These are phyloP conservation scores for Trametes cubensis DNA, from an alignment of 768 basidiomycete species.

Conservation along the genomic window DNA sequence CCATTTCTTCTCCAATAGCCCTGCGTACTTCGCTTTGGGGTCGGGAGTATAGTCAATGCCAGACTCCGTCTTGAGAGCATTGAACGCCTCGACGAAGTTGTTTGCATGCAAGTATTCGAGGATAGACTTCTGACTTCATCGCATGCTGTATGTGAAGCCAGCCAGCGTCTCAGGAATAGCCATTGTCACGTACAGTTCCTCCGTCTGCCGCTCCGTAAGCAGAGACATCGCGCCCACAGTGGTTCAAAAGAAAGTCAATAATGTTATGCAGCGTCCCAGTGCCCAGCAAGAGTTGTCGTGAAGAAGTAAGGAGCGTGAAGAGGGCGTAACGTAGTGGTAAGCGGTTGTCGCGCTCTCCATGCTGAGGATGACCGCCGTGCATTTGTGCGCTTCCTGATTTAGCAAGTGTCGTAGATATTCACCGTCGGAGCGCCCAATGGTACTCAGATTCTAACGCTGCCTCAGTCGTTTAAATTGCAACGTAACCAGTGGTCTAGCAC, in stretches of 20 bases:
- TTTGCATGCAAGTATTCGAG: constrained; percentile 74
- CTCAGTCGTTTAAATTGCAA: no score
- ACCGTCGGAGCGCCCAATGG: not conserved
- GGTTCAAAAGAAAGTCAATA: not conserved
- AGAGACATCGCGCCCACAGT: constrained; percentile 39
- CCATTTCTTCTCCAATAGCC: constrained; percentile 97
- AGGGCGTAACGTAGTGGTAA: constrained; percentile 18
- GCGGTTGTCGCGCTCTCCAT: constrained; percentile 9
- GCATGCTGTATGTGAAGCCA: constrained; percentile 21
- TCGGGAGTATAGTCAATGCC: constrained; percentile 74
- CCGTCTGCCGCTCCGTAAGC: constrained; percentile 50
- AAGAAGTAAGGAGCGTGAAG: constrained; percentile 19
- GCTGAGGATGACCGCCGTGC: constrained; percentile 15
- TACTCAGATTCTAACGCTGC: no score
- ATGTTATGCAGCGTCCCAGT: not conserved
- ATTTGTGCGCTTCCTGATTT: constrained; percentile 24
- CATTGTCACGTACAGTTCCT: constrained; percentile 46
- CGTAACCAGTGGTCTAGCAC: no score
- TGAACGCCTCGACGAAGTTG: constrained; percentile 64
- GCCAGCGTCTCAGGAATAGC: constrained; percentile 5
- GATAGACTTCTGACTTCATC: constrained; percentile 73
- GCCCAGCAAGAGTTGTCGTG: not conserved
- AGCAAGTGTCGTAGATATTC: constrained; percentile 16
- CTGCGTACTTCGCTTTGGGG: constrained; percentile 83
- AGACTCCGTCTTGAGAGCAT: constrained; percentile 57